A percentile compares a stretch with the other conserved stretches of the same genome.
Evolutionary conservation across 441 rosid genomes (phyloP).

Genomic region (Mallotus repandus): DNA sequence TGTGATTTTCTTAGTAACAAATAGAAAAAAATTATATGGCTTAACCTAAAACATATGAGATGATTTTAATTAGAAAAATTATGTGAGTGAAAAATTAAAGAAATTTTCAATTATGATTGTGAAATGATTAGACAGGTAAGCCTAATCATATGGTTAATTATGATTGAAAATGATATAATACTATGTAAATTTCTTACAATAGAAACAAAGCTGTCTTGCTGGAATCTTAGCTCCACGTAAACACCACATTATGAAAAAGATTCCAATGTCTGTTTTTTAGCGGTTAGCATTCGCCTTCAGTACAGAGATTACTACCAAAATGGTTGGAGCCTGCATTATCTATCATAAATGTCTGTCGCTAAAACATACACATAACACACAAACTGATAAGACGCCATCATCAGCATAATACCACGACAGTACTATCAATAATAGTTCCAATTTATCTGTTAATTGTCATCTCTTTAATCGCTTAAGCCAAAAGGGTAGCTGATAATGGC

Average conservation of each 20-base stretch:
- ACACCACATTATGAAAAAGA: not conserved
- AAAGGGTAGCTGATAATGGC: conserved; percentile 27
- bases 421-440: not conserved
- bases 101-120: too few species aligned
- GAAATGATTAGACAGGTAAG: too few species aligned
- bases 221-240: not conserved
- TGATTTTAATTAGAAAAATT: too few species aligned
- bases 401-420: not conserved
- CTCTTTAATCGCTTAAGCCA: not conserved
- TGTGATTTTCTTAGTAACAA: too few species aligned
- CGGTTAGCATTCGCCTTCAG: not conserved
- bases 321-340: conserved; percentile 13
- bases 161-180: too few species aligned
- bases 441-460: not conserved
- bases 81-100: too few species aligned
- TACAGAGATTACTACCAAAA: not conserved
- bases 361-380: conserved; percentile 13
- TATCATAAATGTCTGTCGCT: conserved; percentile 19
- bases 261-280: conserved; percentile 20
- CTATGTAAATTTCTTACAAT: too few species aligned
- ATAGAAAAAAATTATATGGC: too few species aligned
- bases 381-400: not conserved
- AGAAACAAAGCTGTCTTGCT: too few species aligned
- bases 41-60: too few species aligned
- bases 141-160: too few species aligned